phyloP scores from a whole-genome alignment of 495 filamentous ascomycete species.

The Amphirosellinia nigrospora region DNA sequence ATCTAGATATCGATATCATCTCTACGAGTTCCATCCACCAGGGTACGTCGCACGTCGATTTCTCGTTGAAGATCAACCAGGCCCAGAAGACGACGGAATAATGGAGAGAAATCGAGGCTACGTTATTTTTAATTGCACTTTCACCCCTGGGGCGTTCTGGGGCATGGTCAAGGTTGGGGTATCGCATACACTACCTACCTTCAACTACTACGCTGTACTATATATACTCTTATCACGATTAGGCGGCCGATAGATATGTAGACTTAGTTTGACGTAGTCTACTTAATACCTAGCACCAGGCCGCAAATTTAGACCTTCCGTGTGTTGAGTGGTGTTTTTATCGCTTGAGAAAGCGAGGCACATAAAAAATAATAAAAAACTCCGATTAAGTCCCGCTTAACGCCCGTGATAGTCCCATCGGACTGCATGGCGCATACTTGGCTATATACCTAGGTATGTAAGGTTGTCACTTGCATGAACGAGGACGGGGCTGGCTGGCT shows the following conservation, averaged over 20 bases:
- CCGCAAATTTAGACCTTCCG: neutral
- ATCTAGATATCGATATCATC: conserved; percentile 84
- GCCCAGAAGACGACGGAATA: conserved; percentile 22
- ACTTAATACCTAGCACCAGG: neutral
- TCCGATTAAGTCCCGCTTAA: no score
- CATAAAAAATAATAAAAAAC: no score
- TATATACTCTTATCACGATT: conserved; percentile 9
- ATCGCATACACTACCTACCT: conserved; percentile 8
- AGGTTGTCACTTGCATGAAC: neutral
- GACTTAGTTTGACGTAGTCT: neutral
- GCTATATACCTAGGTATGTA: neutral
- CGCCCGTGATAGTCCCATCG: neutral
- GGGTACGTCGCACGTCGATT: conserved; percentile 90
- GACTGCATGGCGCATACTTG: neutral
- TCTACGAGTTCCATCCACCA: conserved; percentile 97
- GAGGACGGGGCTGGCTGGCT: neutral
- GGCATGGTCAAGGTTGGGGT: neutral
- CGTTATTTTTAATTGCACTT: neutral
- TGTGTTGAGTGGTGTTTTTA: no score
- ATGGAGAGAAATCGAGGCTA: neutral
- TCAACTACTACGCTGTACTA: neutral
- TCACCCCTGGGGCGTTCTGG: neutral
- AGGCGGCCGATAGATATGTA: neutral
- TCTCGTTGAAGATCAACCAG: conserved; percentile 84
- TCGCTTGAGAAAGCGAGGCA: no score